Evolutionary conservation across 2,329 filamentous ascomycete genomes (phyloP).

Genomic region (Diaporthe caulivora): DNA sequence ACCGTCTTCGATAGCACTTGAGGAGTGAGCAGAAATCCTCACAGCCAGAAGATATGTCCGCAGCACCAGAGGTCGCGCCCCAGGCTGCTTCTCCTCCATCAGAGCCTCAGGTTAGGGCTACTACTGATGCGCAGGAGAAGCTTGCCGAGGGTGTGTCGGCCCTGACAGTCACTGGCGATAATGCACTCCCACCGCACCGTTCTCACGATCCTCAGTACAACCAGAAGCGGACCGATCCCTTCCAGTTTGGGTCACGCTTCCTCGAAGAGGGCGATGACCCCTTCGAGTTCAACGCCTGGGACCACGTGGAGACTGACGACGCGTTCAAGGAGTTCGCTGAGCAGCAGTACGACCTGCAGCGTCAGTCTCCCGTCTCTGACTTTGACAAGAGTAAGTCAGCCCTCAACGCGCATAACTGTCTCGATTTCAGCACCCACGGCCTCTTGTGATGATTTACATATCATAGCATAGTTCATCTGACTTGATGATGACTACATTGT

Average conservation of each 20-base stretch:
- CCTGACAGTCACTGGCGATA: constrained; percentile 20
- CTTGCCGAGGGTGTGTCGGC: constrained; percentile 34
- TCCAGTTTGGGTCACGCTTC: constrained; percentile 92
- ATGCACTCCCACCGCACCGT: constrained; percentile 66
- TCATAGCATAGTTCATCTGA: constrained; percentile 83
- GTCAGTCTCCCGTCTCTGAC: constrained; percentile 87
- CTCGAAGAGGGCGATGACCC: constrained; percentile 88
- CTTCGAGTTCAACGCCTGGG: constrained; percentile 99
- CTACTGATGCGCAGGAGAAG: constrained; percentile 37
- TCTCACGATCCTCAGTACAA: constrained; percentile 80
- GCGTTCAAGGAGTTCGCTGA: constrained; percentile 88
- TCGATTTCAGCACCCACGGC: constrained; percentile 36
- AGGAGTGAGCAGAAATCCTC: neutral
- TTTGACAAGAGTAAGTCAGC: constrained; percentile 83
- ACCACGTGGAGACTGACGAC: constrained; percentile 94
- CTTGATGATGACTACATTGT: constrained; percentile 71
- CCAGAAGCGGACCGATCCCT: constrained; percentile 90
- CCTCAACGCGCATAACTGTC: neutral
- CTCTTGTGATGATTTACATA: constrained; percentile 60
- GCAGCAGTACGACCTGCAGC: constrained; percentile 86
- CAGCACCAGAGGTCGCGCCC: constrained; percentile 35
- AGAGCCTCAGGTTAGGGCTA: constrained; percentile 42
- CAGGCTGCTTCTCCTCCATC: constrained; percentile 36
- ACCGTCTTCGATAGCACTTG: constrained; percentile 21
- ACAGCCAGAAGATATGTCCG: constrained; percentile 28